Base-by-base conservation (phyloP, 805 yeast species). In the Pichia eremophila region DNA sequence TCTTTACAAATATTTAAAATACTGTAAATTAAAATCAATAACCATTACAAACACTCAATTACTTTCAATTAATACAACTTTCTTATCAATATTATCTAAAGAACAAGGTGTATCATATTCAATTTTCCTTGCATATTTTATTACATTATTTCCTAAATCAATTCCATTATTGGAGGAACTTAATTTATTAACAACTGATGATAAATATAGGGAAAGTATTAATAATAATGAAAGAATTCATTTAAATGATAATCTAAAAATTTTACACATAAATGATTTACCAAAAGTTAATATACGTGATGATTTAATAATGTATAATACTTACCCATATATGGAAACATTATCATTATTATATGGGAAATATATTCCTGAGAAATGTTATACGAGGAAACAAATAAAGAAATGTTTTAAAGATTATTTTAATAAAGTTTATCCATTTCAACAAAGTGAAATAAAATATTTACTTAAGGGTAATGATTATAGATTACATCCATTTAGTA, bases 401-500 rank as follows among this genome's bases (percentile, higher is more conserved):
- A 22, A 19, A 12, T 32, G 51, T 14, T 52, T 52, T 35, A 40
- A 45, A 10, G 35, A 31, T 10, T 54, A 54, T 18, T 9, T 39
- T 5, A 25, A 35, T 12, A 18, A 28, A 9, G 54, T 51, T 5
- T 32, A 2, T 5, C 27, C 36, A 18, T 38, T 28, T 45, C 52
- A 51, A 43, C 10, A 17, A 17, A n/a, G 9, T 8, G 46, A 44
- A 22, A 17, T 17, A 8, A 6, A 12, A 36, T 17, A 9, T 36
- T 36, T 19, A 36, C 4, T 36, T n/a, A 22, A 25, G 7, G 4
- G 15, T 14, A 6, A 19, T 15, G 25, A 42, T 10, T 35, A 32
- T 25, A 40, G 35, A 29, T 40, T 38, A 36, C 59, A 57, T 44
- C 59, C 59, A 35, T 56, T 56, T 44, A 42, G 51, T 25, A 36